Evolutionary conservation across 805 yeast species (phyloP), one percentile per base, ranked within the genome.

Genomic region (Diddensiella transvaalensis): DNA sequence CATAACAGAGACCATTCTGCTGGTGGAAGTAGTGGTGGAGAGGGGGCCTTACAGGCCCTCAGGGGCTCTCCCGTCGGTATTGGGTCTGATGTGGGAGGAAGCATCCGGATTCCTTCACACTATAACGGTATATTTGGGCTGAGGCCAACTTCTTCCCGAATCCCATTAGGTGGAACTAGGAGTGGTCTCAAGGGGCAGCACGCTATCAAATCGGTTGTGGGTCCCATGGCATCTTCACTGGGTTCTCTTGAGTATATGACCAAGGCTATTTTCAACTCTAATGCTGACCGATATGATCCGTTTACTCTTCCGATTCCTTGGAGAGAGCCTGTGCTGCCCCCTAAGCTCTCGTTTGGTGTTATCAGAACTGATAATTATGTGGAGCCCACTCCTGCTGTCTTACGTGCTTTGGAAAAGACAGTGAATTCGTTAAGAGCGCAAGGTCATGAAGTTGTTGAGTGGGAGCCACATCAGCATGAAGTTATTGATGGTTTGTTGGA

Each of bases 11-110:
- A 60, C 17, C 56, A 74, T 46, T 67, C 75, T 15, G 62, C 76
- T 19, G 80, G 80, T 39, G 82, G 82, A 0, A 73, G 78, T 6
- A 72, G 78, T 11, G 80, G 80, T 5, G 82, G 82, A 39, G 81
- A 76, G 42, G 78, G 75, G 4, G 76, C 79, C 8, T 57, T 78
- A 22, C 56, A 74, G 5, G 72, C 71, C 1, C 52, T 72, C 48
- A 63, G 64, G 45, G 79, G 79, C 3, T 68, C 77, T n/a, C 68
- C 71, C 5, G 44, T 77, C 29, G 80, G 82, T 18, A 56, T 77
- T 40, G 79, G 79, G 3, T 67, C 76, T 11, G 82, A 78, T 55
- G 73, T 76, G 45, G 82, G 80, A 26, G 82, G 82, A 11, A 65
- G 73, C 13, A 66, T 77, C 30, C 64, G 82, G 45, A 67, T 69